These are phyloP conservation scores for Phaffia rhodozyma DNA, from an alignment of 1,284 basidiomycete species.

Conservation along the genomic window DNA sequence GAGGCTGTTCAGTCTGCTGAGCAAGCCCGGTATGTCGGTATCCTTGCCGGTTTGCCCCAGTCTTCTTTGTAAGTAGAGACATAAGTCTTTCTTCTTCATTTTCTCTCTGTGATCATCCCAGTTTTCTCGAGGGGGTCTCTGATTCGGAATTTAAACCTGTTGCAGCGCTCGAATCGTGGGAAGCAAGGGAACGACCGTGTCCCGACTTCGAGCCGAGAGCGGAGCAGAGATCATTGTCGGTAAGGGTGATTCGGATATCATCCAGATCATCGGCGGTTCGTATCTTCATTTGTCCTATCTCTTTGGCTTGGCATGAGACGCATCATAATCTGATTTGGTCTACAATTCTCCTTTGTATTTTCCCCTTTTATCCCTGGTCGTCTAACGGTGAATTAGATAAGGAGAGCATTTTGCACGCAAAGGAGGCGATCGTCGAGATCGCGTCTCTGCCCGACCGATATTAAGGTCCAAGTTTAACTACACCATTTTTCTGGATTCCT, in stretches of 20 bases:
- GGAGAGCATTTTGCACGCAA: conserved; percentile 57
- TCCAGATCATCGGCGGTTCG: conserved; percentile 40
- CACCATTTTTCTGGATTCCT: too few relatives aligned
- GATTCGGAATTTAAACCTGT: conserved; percentile 60
- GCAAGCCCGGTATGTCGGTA: conserved; percentile 24
- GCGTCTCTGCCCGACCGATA: conserved; percentile 25
- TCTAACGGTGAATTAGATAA: conserved; percentile 46
- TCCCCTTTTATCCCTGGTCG: conserved; percentile 11
- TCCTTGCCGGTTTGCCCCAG: conserved; percentile 36
- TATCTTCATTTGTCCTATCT: not conserved
- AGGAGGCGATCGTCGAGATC: conserved; percentile 65
- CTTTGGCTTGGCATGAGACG: not conserved
- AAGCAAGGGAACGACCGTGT: conserved; percentile 64
- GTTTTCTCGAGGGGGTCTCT: not conserved
- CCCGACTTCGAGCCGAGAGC: conserved; percentile 68
- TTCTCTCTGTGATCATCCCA: not conserved
- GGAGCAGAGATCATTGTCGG: conserved; percentile 80
- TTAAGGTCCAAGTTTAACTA: not conserved
- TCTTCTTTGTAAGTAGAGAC: conserved; percentile 29
- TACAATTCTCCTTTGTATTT: conserved; percentile 5
- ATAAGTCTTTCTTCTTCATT: not conserved
- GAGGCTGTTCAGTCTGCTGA: conserved; percentile 9
- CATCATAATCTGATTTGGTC: conserved; percentile 6
- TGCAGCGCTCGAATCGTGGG: conserved; percentile 75
- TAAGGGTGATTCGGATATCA: conserved; percentile 69